phyloP scores from a whole-genome alignment of 129 eudicot genomes.

The Centrapalus pauciflorus region DNA sequence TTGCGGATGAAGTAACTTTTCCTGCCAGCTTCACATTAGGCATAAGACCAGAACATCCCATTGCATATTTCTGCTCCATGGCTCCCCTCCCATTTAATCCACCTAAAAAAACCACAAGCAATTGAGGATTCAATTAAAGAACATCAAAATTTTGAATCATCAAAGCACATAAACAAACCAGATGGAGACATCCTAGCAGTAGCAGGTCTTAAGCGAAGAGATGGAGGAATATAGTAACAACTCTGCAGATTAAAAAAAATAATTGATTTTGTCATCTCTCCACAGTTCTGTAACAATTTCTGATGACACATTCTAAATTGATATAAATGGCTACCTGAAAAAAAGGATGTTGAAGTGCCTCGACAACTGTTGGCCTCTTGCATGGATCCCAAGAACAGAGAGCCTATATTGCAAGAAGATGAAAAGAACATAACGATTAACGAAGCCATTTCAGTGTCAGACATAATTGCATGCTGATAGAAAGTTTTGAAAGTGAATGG shows the following conservation, averaged over 20 bases:
- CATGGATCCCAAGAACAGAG: slow-evolving; percentile 94
- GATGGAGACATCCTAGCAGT: slow-evolving; percentile 59
- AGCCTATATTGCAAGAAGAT: slow-evolving; percentile 37
- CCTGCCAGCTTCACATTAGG: slow-evolving; percentile 39
- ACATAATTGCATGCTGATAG: neutral
- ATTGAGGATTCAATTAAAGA: neutral
- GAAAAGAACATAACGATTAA: neutral
- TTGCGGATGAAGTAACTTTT: slow-evolving; percentile 25
- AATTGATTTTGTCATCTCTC: neutral
- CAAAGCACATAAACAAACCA: slow-evolving; percentile 28
- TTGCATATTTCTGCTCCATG: slow-evolving; percentile 47
- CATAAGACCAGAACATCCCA: slow-evolving; percentile 41
- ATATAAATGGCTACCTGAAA: slow-evolving; percentile 56
- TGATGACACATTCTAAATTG: neutral
- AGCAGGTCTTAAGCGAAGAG: slow-evolving; percentile 64
- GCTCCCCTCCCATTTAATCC: slow-evolving; percentile 33
- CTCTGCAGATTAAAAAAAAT: slow-evolving; percentile 38
- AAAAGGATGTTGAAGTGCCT: slow-evolving; percentile 94
- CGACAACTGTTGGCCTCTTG: slow-evolving; percentile 83
- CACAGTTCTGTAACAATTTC: neutral
- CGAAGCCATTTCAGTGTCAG: neutral
- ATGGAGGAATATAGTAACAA: slow-evolving; percentile 85
- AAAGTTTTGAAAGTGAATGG: neutral
- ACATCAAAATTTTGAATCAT: neutral
- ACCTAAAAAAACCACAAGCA: slow-evolving; percentile 29